These are phyloP conservation scores for Cinnamomum micranthum DNA, from an alignment of 164 flowering plant species.

Conservation along the genomic window DNA sequence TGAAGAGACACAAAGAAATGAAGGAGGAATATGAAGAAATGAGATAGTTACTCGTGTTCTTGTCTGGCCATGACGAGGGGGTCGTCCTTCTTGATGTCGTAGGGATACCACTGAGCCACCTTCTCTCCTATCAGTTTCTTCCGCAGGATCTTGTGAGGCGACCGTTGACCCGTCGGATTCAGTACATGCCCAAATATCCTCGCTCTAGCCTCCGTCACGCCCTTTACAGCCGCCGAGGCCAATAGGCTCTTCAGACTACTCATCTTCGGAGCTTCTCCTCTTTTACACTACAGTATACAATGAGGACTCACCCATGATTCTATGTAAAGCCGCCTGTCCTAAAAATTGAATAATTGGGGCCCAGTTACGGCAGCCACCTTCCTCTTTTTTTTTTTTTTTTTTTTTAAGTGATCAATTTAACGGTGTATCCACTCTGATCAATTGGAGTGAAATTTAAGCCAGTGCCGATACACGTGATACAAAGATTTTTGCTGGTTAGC, in stretches of 20 bases:
- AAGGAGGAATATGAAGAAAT: neutral
- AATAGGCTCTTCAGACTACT: constrained; percentile 42
- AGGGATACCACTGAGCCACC: constrained; percentile 77
- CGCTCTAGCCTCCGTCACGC: constrained; percentile 76
- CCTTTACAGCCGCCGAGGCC: constrained; percentile 45
- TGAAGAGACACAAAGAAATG: neutral
- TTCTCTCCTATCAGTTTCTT: constrained; percentile 90
- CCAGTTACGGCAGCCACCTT: no score
- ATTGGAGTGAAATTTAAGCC: no score
- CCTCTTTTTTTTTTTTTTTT: no score
- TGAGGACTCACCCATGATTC: no score
- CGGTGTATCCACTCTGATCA: no score
- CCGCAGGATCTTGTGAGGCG: constrained; percentile 68
- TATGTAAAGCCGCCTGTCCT: no score
- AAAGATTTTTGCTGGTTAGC: no score
- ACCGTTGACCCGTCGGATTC: constrained; percentile 76
- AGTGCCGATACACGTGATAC: no score
- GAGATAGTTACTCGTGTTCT: constrained; percentile 55
- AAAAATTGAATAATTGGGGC: no score
- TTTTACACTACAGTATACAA: no score
- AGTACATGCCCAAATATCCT: constrained; percentile 81
- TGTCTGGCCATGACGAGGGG: constrained; percentile 54
- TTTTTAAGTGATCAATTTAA: no score
- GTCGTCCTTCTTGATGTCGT: constrained; percentile 63
- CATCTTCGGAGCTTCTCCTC: no score